These are phyloP conservation scores for Conringia planisiliqua DNA, from an alignment of 345 rosid species.

Conservation along the genomic window DNA sequence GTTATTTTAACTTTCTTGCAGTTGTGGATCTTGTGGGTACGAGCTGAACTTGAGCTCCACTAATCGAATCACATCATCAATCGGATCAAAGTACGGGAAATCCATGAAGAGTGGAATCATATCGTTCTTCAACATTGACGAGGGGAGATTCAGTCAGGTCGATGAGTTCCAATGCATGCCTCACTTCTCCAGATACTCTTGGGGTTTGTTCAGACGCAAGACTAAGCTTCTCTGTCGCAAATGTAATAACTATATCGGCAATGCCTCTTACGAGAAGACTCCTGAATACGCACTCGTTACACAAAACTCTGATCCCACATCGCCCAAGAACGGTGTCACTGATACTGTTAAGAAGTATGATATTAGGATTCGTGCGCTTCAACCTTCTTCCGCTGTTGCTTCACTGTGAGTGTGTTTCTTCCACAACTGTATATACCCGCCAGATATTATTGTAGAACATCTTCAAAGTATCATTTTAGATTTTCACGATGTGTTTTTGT, in stretches of 20 bases:
- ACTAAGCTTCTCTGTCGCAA: conserved; percentile 92
- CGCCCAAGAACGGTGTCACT: conserved; percentile 39
- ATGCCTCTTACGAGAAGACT: conserved; percentile 52
- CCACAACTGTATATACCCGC: background rate
- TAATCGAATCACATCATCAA: conserved; percentile 73
- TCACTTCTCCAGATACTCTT: conserved; percentile 54
- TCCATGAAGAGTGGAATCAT: conserved; percentile 89
- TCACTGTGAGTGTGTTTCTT: conserved; percentile 7
- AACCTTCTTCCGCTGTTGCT: conserved; percentile 42
- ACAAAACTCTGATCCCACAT: conserved; percentile 43
- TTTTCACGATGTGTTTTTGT: background rate
- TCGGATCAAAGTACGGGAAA: conserved; percentile 88
- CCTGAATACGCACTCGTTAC: conserved; percentile 43
- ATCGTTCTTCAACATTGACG: conserved; percentile 75
- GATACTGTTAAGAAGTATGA: conserved; percentile 50
- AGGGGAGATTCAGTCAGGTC: conserved; percentile 78
- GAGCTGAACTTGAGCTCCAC: conserved; percentile 87
- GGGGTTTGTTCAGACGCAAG: conserved; percentile 64
- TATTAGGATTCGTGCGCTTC: conserved; percentile 78
- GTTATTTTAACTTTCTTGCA: conserved; percentile 35
- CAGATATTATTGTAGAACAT: background rate
- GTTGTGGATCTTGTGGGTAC: conserved; percentile 93
- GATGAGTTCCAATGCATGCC: conserved; percentile 87
- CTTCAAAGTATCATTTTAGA: background rate
- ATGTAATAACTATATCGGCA: conserved; percentile 76